Evolutionary conservation across 805 yeast species (phyloP), one percentile per base, ranked within the genome.

Genomic region (Cyberlindnera suaveolens): DNA sequence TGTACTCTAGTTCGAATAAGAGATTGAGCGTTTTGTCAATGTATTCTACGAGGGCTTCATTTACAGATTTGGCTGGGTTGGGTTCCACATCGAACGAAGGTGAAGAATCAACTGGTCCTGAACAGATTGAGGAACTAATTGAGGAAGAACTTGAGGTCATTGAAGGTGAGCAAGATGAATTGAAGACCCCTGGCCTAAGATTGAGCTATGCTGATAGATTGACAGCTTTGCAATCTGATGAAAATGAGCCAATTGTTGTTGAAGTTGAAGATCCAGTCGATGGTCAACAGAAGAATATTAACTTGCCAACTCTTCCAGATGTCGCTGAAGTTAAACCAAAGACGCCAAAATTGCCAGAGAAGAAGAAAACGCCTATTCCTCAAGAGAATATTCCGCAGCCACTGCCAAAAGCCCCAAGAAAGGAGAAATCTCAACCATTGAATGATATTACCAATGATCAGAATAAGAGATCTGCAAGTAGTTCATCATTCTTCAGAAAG

Each of bases 1-100:
- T 76, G 43, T 80, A 80, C 57, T 72, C 82, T 31, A 71, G 72
- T 43, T 75, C 80, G 6, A 78, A 78, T 56, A 84, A 80, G 62
- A 73, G 93, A 56, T 66, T 82, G 42, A 80, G 87, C 29, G 84
- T 84, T n/a, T 61, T 84, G 34, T 81, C 89, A 1, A 66, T 82
- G 62, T 80, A 81, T 53, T 82, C 90, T 1, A 78, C 89, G 3
- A 78, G 74, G 48, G 77, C 73, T 37, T 80, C 87, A 1, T 81
- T 74, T 50, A 74, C 73, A 33, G 81, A 83, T 55, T 67, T 82
- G 54, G 75, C 74, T 16, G 64, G 13, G 27, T 23, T 23, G 27
- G 27, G 7, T 6, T 23, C 27, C 27, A 23, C 27, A 23, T 23
- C 27, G 27, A 23, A 23, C 68, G 16, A 66, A 68, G 34, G 47